Base-by-base conservation (phyloP, 805 yeast genomes). In the Alloascoidea africana region DNA sequence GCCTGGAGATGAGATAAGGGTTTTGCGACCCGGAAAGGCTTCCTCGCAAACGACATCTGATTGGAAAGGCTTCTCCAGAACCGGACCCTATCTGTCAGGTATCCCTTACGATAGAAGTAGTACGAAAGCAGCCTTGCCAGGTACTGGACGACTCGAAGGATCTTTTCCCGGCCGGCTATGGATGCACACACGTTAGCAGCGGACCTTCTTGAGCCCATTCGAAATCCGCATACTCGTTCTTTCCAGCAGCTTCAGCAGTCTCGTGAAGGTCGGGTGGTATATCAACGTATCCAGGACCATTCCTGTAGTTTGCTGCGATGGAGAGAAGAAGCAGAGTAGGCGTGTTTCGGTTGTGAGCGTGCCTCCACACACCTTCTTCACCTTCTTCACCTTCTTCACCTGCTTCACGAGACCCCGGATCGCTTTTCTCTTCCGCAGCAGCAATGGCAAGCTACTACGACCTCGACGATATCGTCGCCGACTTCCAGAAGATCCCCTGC, bases 21-120 rank as follows among this genome's bases (percentile, higher is more conserved):
- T 59, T 85, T 87, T 44, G 85, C 70, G 51, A 78, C 75, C 51
- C 96, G 71, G 63, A 87, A 60, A 16, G 86, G 76, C 62, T 89
- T 89, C 55, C 97, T 76, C 43, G 83, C 66, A 41, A 77, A 56
- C 2, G 83, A 68, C 18, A 84, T 68, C 44, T 79, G 74, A 34
- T 53, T 53, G 58, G 77, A 82, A 43, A 85, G 55, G 15, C 66
- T 62, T 46, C 66, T 68, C 53, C 74, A 66, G 41, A 68, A 54
- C 36, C 56, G 55, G 19, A 76, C 67, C 4, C 63, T 45, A 38
- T 64, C 66, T 39, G 53, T 53, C 17, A 72, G 49, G 50, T 60
- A 70, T 15, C 83, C 84, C 45, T 64, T 59, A 47, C 76, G 69
- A 35, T 65, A 63, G 37, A 71, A 63, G 52, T 75, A 73, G 55